Evolutionary conservation across 352 stramenopile species (phyloP), one percentile per base, ranked within the genome.

Genomic region (Plasmopara halstedii): DNA sequence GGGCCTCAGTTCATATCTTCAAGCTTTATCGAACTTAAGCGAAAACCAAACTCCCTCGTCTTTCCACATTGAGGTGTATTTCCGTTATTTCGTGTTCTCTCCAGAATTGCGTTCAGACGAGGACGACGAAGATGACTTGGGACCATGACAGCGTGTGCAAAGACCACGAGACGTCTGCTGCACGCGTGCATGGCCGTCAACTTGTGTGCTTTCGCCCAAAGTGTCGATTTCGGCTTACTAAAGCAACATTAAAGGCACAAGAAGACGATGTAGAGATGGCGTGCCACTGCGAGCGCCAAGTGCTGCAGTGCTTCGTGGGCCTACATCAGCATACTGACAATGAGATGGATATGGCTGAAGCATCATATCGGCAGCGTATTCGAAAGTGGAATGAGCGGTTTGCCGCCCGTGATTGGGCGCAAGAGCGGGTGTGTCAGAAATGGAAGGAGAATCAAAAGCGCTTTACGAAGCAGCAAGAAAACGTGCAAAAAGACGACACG

Each of bases 371-470:
- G 11, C 39, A 51, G 3, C 56, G 62, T 19, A 45, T 75, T 23
- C 42, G 39, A 25, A 85, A 83, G 34, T 88, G 73, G 73, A 43
- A 44, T 36, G 70, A 88, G 31, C 73, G 70, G 46, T 88, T 83
- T 36, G 51, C 62, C 6, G 51, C 49, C 0, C 67, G 67, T 18
- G 71, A 85, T 44, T 88, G 76, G 76, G 49, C 60, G 29, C 58
- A 70, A 6, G 53, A 65, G 21, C 62, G 66, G 26, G 63, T 85
- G 36, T 76, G 76, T 42, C 73, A 85, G 43, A 84, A 84, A 53
- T 85, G 76, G 76, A 69, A 70, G 34, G 73, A 84, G 38, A 73
- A 85, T 42, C 73, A 88, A 46, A 64, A 77, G 33, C 68, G 67
- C 22, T 71, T 82, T 36, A 35, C 43, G n/a, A 35, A 59, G n/a